A percentile compares a stretch with the other conserved stretches of the same genome.
Evolutionary conservation across 2,329 filamentous ascomycete species (phyloP).

Genomic region (Monosporascus sp.): DNA sequence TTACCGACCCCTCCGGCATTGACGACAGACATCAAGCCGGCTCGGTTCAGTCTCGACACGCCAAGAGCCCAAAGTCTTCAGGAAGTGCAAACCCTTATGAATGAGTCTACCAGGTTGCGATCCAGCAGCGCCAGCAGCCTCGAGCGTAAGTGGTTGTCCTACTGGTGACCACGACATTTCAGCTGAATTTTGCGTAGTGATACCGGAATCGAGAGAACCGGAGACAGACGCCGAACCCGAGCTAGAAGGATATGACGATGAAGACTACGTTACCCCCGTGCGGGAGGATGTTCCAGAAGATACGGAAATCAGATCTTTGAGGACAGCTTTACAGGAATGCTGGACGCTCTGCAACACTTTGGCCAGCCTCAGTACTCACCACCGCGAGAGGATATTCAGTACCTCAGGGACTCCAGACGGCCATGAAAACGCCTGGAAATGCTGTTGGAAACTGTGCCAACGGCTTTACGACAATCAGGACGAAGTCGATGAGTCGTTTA

Average conservation of each 20-base stretch:
- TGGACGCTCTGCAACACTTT: constrained; percentile 93
- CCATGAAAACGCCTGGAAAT: constrained; percentile 87
- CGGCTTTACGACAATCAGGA: constrained; percentile 78
- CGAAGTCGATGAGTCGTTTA: constrained; percentile 59
- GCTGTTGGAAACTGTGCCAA: constrained; percentile 90
- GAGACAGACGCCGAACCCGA: constrained; percentile 49
- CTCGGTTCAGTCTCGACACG: constrained; percentile 62
- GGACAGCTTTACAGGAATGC: constrained; percentile 75
- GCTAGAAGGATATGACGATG: constrained; percentile 50
- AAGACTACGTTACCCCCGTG: constrained; percentile 38
- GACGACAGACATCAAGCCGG: constrained; percentile 66
- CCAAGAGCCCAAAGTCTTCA: constrained; percentile 79
- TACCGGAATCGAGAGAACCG: constrained; percentile 42
- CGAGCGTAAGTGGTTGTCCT: constrained; percentile 55
- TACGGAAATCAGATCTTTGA: constrained; percentile 62
- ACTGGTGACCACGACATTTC: neutral
- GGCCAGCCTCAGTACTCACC: constrained; percentile 76
- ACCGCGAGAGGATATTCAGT: constrained; percentile 73
- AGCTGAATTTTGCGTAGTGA: constrained; percentile 39
- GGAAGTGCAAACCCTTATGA: constrained; percentile 57
- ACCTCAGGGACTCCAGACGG: constrained; percentile 68
- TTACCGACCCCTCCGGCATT: constrained; percentile 64
- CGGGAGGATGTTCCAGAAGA: constrained; percentile 36
- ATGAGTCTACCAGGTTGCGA: constrained; percentile 49
- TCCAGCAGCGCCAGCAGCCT: constrained; percentile 70